Evolutionary conservation across 371 early-diverging fungal species (phyloP).

Genomic region (Mucor racemosus): DNA sequence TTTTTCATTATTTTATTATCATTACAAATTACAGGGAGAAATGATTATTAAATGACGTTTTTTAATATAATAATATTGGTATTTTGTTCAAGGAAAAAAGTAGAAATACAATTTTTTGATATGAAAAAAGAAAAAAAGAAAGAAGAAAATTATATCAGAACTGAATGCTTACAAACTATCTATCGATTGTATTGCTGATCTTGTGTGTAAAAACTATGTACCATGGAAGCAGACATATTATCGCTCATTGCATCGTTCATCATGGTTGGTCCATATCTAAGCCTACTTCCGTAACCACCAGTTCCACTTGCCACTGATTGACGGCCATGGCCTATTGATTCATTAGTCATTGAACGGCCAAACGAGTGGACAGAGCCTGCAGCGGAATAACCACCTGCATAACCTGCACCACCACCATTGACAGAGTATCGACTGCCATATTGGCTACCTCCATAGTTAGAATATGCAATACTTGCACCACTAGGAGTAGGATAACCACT

Average conservation of each 20-base stretch:
- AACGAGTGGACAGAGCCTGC: neutral
- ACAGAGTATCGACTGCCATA: conserved; percentile 3
- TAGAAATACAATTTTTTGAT: no score
- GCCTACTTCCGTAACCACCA: neutral
- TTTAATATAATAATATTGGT: neutral
- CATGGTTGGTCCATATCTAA: conserved; percentile 18
- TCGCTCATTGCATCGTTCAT: conserved; percentile 10
- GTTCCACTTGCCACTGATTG: neutral
- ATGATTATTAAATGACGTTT: no score
- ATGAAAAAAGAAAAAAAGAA: neutral
- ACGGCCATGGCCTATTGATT: neutral
- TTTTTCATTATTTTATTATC: no score
- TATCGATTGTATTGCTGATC: conserved; percentile 4
- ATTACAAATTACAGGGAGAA: no score
- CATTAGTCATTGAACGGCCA: neutral
- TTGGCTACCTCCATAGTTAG: neutral
- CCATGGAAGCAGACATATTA: conserved; percentile 16
- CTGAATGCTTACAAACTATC: neutral
- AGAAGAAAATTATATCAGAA: no score
- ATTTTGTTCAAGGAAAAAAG: neutral
- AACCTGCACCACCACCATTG: neutral
- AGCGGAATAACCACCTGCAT: neutral
- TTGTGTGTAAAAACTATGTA: conserved; percentile 17
- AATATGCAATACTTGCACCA: neutral
- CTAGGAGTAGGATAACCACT: neutral